Conservation (phyloP, 148 eudicot genomes). For the Nepenthes gracilis region DNA sequence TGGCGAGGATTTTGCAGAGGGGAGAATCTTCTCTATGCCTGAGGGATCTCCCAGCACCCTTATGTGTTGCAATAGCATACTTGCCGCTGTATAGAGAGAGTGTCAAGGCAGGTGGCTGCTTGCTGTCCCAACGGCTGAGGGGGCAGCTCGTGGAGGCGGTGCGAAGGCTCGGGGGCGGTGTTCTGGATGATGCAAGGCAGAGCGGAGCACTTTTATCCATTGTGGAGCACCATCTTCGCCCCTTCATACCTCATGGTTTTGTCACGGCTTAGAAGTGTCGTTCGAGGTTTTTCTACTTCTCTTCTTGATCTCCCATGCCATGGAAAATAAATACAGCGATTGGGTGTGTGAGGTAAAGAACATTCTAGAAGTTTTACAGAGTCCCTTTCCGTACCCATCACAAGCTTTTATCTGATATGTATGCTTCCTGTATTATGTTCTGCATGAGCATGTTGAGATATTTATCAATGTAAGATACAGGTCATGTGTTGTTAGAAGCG, state of each 20-base stretch:
- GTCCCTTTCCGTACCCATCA: no score
- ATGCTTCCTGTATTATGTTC: no score
- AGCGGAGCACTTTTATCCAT: conserved; percentile 50
- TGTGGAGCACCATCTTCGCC: conserved; percentile 73
- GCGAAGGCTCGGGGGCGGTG: conserved; percentile 44
- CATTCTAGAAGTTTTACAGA: no score
- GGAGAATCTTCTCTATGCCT: conserved; percentile 66
- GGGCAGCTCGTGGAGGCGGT: conserved; percentile 87
- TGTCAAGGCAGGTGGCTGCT: conserved; percentile 55
- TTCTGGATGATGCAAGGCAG: conserved; percentile 30
- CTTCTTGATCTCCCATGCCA: no score
- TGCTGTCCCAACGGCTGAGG: conserved; percentile 68
- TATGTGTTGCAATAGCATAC: conserved; percentile 85
- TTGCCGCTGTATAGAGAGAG: conserved; percentile 85
- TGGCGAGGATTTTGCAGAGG: conserved; percentile 52
- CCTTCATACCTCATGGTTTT: conserved; percentile 37
- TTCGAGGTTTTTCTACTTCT: no score
- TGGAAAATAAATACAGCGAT: no score
- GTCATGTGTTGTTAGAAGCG: no score
- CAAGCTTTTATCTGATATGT: no score
- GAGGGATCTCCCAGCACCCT: conserved; percentile 57
- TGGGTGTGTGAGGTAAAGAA: no score
- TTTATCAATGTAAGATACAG: no score
- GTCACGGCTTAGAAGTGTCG: no score
- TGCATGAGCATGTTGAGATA: no score